Evolutionary conservation across 148 eudicot genomes (phyloP).

Genomic region (Chenopodium suecicum): DNA sequence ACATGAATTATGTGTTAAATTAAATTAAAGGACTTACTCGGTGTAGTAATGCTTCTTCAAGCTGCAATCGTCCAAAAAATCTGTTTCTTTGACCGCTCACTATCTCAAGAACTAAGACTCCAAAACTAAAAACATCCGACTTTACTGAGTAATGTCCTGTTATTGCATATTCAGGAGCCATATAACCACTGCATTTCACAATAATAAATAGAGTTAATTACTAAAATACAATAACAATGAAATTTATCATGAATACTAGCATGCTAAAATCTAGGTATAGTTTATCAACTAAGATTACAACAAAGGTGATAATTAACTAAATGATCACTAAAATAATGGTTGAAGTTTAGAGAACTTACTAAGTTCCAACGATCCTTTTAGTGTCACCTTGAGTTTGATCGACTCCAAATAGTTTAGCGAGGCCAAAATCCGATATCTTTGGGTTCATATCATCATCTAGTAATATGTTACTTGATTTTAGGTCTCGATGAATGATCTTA

Average conservation of each 20-base stretch:
- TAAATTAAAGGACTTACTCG: slow-evolving; percentile 8
- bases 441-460: slow-evolving; percentile 34
- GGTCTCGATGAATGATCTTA: slow-evolving; percentile 27
- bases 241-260: no score
- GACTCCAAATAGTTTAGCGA: slow-evolving; percentile 35
- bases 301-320: not conserved
- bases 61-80: not conserved
- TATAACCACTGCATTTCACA: slow-evolving; percentile 26
- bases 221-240: no score
- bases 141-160: slow-evolving; percentile 27
- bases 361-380: slow-evolving; percentile 22
- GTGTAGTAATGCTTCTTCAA: slow-evolving; percentile 20
- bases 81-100: slow-evolving; percentile 24
- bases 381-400: slow-evolving; percentile 30
- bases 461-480: slow-evolving; percentile 33
- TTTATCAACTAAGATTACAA: not conserved
- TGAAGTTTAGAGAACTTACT: slow-evolving; percentile 23
- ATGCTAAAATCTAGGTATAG: not conserved
- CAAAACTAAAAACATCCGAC: slow-evolving; percentile 34
- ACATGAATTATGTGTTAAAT: not conserved
- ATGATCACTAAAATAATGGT: no score
- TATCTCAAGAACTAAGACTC: slow-evolving; percentile 33
- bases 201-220: not conserved
- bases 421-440: slow-evolving; percentile 46
- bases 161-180: slow-evolving; percentile 39